These are phyloP conservation scores for Prunus salicina DNA, from an alignment of 306 rosid genomes.

Conservation along the genomic window DNA sequence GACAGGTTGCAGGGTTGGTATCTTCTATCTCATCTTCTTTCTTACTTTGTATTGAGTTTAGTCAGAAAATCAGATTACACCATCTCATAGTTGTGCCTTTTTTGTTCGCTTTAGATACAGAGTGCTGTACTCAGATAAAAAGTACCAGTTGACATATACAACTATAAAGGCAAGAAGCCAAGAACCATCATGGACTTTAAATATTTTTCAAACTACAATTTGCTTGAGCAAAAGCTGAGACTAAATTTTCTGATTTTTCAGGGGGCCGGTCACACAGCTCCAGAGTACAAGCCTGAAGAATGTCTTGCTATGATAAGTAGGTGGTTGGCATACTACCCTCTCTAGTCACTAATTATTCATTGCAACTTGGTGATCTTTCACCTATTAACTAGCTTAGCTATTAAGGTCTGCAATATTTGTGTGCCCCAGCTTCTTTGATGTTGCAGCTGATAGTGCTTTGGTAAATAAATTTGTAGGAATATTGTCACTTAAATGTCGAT, in stretches of 20 bases:
- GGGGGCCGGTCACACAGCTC: constrained; percentile 11
- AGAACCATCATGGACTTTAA: background rate
- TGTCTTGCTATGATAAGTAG: constrained; percentile 10
- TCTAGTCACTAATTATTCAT: background rate
- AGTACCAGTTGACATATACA: constrained; percentile 1
- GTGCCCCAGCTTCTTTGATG: too few relatives aligned
- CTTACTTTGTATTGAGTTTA: background rate
- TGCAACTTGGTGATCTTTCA: too few relatives aligned
- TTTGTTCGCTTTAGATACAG: constrained; percentile 16
- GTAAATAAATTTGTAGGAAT: too few relatives aligned
- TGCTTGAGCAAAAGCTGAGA: background rate
- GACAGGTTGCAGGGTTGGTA: constrained; percentile 53
- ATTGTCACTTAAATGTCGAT: too few relatives aligned
- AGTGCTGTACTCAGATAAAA: background rate
- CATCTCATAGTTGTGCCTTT: background rate
- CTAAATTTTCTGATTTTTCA: background rate
- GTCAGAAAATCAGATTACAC: background rate
- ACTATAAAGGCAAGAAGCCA: constrained; percentile 17
- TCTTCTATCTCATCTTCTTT: background rate
- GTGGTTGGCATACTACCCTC: constrained; percentile 3
- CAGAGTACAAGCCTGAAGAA: constrained; percentile 6
- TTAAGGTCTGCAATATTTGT: too few relatives aligned
- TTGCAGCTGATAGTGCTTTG: too few relatives aligned
- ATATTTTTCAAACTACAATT: background rate
- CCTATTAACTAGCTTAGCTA: too few relatives aligned